Evolutionary conservation across 1,139 yeast genomes (phyloP).

Genomic region (Kodamaea alishanica): DNA sequence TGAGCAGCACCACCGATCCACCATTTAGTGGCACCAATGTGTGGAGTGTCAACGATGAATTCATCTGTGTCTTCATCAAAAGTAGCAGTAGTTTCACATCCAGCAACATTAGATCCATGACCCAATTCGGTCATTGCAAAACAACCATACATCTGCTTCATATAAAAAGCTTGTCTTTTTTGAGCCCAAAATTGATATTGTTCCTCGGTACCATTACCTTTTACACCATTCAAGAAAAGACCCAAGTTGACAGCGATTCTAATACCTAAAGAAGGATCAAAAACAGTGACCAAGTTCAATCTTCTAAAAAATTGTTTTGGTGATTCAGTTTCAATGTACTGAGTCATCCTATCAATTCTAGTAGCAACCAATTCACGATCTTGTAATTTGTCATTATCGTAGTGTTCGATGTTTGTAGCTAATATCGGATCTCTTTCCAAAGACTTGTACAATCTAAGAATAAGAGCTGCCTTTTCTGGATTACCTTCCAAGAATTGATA

Average conservation of each 20-base stretch:
- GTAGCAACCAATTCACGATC: constrained; percentile 51
- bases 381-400: constrained; percentile 49
- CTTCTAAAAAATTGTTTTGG: constrained; percentile 38
- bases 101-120: constrained; percentile 93
- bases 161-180: constrained; percentile 63
- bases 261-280: constrained; percentile 56
- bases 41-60: constrained; percentile 80
- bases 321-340: constrained; percentile 47
- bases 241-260: constrained; percentile 64
- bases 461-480: constrained; percentile 39
- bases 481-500: constrained; percentile 51
- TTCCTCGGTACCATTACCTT: constrained; percentile 66
- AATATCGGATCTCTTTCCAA: constrained; percentile 54
- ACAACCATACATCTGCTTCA: constrained; percentile 78
- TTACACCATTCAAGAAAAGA: constrained; percentile 62
- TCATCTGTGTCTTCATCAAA: constrained; percentile 63
- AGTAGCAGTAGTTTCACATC: constrained; percentile 86
- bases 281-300: constrained; percentile 48
- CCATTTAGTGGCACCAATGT: constrained; percentile 91
- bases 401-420: constrained; percentile 46
- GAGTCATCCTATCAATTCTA: constrained; percentile 36
- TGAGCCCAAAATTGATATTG: constrained; percentile 71
- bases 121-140: constrained; percentile 94
- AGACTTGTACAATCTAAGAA: constrained; percentile 43
- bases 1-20: constrained; percentile 99